A percentile compares a stretch with the other conserved stretches of the same genome.
Evolutionary conservation across 305 asterid species (phyloP).

Genomic region (Striga hermonthica): DNA sequence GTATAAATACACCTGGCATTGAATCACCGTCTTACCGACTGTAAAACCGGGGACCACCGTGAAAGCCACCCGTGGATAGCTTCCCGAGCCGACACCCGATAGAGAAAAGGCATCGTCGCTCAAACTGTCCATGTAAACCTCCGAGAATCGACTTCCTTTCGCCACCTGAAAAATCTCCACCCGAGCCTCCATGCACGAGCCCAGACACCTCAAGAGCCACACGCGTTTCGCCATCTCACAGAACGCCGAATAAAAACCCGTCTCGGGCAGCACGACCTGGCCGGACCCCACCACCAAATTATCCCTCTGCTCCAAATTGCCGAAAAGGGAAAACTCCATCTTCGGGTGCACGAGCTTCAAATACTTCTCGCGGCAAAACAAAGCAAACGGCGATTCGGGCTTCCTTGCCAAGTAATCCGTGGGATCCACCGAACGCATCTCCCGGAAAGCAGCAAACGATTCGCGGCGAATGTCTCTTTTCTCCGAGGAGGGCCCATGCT

Average conservation of each 20-base stretch:
- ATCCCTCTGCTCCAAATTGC: conserved; percentile 41
- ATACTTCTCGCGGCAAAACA: conserved; percentile 45
- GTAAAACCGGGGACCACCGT: conserved; percentile 42
- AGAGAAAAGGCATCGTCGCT: conserved; percentile 36
- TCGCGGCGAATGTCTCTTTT: conserved; percentile 6
- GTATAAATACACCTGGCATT: conserved; percentile 51
- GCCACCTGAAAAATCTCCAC: conserved; percentile 33
- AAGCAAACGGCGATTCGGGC: conserved; percentile 49
- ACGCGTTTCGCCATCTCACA: conserved; percentile 43
- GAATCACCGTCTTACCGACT: conserved; percentile 45
- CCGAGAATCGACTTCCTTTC: conserved; percentile 35
- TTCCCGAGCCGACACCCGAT: conserved; percentile 22
- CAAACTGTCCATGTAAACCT: conserved; percentile 47
- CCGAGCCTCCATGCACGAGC: conserved; percentile 32
- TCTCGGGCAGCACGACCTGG: conserved; percentile 37
- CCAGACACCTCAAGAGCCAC: conserved; percentile 44
- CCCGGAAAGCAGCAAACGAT: conserved; percentile 44
- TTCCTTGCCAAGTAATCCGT: conserved; percentile 56
- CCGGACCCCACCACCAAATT: conserved; percentile 35
- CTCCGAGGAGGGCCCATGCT: conserved; percentile 29
- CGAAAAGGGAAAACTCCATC: conserved; percentile 47
- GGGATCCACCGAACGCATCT: conserved; percentile 44
- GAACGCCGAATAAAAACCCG: conserved; percentile 35
- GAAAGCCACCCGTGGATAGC: conserved; percentile 36
- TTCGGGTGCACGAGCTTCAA: conserved; percentile 42